These are phyloP conservation scores for Physcomitrium patens DNA, from an alignment of 225 moss, liverwort and hornwort species.

Conservation along the genomic window DNA sequence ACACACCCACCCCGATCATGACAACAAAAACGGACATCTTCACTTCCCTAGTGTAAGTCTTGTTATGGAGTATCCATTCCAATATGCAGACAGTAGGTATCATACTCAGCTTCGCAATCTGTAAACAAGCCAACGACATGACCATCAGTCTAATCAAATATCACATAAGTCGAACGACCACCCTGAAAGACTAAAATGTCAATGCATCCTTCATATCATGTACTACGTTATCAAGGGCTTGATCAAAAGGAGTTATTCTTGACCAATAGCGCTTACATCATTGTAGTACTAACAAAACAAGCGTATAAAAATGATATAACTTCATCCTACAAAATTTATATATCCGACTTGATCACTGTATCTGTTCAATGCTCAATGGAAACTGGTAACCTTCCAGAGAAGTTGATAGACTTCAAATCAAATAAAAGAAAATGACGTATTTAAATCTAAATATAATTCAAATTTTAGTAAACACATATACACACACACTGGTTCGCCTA, in stretches of 20 bases:
- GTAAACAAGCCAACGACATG: constrained; percentile 12
- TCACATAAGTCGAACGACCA: neutral
- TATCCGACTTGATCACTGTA: neutral
- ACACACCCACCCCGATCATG: constrained; percentile 73
- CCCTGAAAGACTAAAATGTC: neutral
- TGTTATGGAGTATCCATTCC: constrained; percentile 69
- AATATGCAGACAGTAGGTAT: constrained; percentile 67
- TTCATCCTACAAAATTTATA: neutral
- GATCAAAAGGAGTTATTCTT: constrained; percentile 1
- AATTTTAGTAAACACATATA: no score
- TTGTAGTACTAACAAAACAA: neutral
- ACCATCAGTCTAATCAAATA: constrained; percentile 19
- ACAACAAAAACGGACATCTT: constrained; percentile 63
- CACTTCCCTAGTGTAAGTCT: constrained; percentile 68
- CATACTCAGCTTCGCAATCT: constrained; percentile 80
- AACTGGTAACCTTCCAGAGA: neutral
- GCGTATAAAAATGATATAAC: no score
- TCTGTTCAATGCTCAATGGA: neutral
- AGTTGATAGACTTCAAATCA: neutral
- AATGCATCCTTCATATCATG: neutral
- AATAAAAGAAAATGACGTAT: no score
- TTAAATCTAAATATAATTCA: no score
- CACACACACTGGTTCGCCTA: neutral
- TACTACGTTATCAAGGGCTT: neutral
- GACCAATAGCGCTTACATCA: neutral